Base-by-base conservation (phyloP, 768 basidiomycete species). In the Trametes coccinea region DNA sequence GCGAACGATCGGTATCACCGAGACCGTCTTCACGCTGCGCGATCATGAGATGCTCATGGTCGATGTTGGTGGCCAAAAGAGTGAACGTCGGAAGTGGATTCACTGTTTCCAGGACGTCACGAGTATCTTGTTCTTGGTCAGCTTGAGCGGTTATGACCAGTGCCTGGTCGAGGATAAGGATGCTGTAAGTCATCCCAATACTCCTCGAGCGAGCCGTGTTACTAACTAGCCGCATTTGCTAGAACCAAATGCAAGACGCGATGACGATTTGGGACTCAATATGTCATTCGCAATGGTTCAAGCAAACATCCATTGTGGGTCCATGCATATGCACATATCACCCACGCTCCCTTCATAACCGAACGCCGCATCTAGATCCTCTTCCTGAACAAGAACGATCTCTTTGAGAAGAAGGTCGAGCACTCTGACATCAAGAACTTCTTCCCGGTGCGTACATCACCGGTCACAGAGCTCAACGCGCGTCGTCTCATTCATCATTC, bases 231-330 rank as follows among this genome's bases (percentile, higher is more conserved):
- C 5, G 16, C 17, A 44, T 51, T 14, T 27, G 39, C 6, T 69
- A 95, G 90, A 98, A 98, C 71, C 95, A 96, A 87, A 96, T 98
- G 94, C 92, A 95, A 78, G 95, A 98, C 65, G 93, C 95, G 1
- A 90, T 98, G 87, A 93, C 93, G n/a, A 93, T 98, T 52, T 98
- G 95, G 89, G 95, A 98, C 68, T 94, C 93, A 44, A 95, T 98
- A 82, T 95, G 93, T 76, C 93, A 97, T 73, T 95, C 93, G 9
- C 93, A 95, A 66, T 97, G 94, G 94, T 97, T 97, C 78, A 91
- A 92, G 75, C 85, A 90, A 65, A 95, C 94, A 0, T 94, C 93
- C 9, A 93, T 97, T 57, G 94, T 94, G 65, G 47, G 89, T 77
- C 16, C 33, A 22, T 39, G 43, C 29, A 30, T 11, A 30, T 10